Conservation (phyloP, 768 basidiomycete species). For the Lentinula aciculospora region DNA sequence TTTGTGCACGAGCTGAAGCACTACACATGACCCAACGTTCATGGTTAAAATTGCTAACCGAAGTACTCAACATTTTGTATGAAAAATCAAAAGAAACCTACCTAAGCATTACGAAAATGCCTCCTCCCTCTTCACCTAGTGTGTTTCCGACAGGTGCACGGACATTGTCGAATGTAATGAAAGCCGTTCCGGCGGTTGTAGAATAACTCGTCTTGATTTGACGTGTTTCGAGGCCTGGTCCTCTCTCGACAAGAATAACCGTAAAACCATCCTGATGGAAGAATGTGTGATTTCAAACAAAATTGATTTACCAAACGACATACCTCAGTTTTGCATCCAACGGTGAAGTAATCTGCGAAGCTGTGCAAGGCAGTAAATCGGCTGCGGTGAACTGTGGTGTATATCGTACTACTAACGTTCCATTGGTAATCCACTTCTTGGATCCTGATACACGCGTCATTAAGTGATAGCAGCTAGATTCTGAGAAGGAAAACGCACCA, state of each 20-base stretch:
- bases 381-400: not conserved
- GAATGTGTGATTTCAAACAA: not conserved
- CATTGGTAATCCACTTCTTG: conserved; percentile 87
- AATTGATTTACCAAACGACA: not conserved
- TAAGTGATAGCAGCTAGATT: conserved; percentile 5
- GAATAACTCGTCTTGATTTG: conserved; percentile 84
- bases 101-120: conserved; percentile 49
- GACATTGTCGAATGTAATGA: conserved; percentile 72
- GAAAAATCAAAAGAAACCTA: conserved; percentile 10
- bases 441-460: conserved; percentile 24
- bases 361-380: conserved; percentile 13
- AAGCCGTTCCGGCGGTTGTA: conserved; percentile 76
- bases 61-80: not conserved
- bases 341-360: conserved; percentile 61
- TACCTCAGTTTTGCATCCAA: conserved; percentile 56
- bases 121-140: conserved; percentile 73
- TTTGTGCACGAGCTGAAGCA: conserved; percentile 48
- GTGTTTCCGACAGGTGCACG: conserved; percentile 83
- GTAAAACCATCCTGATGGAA: conserved; percentile 56
- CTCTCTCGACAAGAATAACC: conserved; percentile 80
- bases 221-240: conserved; percentile 79
- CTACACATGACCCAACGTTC: conserved; percentile 93
- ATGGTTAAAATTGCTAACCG: conserved; percentile 82
- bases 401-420: conserved; percentile 38
- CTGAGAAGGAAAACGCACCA: conserved; percentile 31